These are phyloP conservation scores for Lipomyces yamadae DNA, from an alignment of 805 yeast genomes.

Conservation along the genomic window DNA sequence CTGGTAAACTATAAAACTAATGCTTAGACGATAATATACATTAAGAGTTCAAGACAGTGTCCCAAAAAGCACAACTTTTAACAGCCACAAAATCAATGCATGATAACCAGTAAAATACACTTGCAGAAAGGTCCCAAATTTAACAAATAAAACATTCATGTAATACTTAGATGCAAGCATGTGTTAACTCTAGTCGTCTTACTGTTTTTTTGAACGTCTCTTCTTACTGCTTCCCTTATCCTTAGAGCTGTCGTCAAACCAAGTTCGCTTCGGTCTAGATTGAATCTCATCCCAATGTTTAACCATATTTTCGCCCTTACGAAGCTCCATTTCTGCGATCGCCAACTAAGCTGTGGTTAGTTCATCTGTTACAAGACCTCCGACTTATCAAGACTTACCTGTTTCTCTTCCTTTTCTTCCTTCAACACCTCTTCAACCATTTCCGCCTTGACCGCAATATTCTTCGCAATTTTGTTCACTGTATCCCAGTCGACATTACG, in stretches of 20 bases:
- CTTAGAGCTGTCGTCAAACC: conserved; percentile 59
- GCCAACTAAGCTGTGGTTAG: conserved; percentile 50
- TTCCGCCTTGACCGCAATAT: conserved; percentile 63
- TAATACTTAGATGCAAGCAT: too few relatives aligned
- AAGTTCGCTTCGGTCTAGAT: conserved; percentile 91
- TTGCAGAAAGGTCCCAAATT: not conserved
- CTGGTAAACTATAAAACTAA: too few relatives aligned
- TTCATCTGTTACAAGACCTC: not conserved
- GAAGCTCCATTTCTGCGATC: conserved; percentile 87
- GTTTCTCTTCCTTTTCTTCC: conserved; percentile 90
- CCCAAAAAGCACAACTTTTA: too few relatives aligned
- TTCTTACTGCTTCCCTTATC: conserved; percentile 19
- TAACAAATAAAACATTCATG: not conserved
- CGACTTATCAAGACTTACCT: conserved; percentile 42
- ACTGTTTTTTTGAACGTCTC: not conserved
- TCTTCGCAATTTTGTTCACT: conserved; percentile 68
- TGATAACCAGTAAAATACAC: not conserved
- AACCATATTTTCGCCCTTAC: conserved; percentile 81
- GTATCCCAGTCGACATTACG: conserved; percentile 89
- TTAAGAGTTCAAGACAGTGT: too few relatives aligned
- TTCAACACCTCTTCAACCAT: conserved; percentile 75
- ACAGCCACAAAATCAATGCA: not conserved
- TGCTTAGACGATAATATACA: too few relatives aligned
- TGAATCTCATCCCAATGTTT: conserved; percentile 81
- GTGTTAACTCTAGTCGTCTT: not conserved